phyloP scores from a whole-genome alignment of 192 early-diverging fungal genomes.

The Backusella parvicylindrica region DNA sequence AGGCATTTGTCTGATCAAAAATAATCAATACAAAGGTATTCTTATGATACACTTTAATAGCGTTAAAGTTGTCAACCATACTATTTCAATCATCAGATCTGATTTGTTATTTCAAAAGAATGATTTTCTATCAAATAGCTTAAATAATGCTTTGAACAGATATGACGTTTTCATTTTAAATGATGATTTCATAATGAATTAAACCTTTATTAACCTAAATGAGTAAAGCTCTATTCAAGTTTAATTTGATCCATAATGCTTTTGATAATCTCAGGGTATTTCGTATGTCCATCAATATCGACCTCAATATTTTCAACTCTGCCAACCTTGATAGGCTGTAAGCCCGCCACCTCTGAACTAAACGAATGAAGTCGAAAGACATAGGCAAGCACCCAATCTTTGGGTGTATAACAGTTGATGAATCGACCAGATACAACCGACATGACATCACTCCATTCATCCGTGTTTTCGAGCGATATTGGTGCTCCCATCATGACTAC shows the following conservation, averaged over 20 bases:
- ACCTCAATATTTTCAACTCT: slow-evolving; percentile 50
- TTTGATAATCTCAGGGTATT: slow-evolving; percentile 33
- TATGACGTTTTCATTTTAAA: no score
- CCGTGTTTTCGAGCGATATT: slow-evolving; percentile 33
- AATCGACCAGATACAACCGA: slow-evolving; percentile 46
- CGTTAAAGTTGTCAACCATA: not conserved
- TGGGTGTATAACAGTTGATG: slow-evolving; percentile 51
- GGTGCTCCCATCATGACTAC: slow-evolving; percentile 56
- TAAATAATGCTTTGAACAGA: no score
- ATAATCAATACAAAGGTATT: no score
- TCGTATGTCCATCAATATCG: slow-evolving; percentile 45
- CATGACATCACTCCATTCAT: slow-evolving; percentile 39
- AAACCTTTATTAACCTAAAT: not conserved
- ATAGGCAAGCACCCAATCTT: slow-evolving; percentile 47
- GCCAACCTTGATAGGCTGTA: slow-evolving; percentile 31
- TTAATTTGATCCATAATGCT: slow-evolving; percentile 19
- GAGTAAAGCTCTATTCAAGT: slow-evolving; percentile 3
- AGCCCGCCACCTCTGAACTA: slow-evolving; percentile 43
- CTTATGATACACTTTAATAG: no score
- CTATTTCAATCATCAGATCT: not conserved
- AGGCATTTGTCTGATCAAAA: no score
- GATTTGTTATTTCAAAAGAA: no score
- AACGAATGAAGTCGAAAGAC: slow-evolving; percentile 52
- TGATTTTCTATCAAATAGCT: not conserved
- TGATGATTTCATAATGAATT: not conserved